A percentile compares a stretch with the other conserved stretches of the same genome.
These are phyloP conservation scores for Lentinula boryana DNA, from an alignment of 768 basidiomycete genomes.

Conservation along the genomic window DNA sequence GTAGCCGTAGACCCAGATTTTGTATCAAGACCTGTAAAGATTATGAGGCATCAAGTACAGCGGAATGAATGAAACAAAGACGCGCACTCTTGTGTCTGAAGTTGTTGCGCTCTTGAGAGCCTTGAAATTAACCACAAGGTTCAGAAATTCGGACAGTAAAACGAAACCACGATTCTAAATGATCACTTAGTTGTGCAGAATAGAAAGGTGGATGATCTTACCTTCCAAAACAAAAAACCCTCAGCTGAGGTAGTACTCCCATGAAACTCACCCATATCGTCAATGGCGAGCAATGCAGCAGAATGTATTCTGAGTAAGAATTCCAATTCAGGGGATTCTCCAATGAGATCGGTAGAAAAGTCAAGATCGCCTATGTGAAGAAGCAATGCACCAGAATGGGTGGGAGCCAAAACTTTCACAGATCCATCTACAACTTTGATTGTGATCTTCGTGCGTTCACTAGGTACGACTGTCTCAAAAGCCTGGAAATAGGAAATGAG, in stretches of 20 bases:
- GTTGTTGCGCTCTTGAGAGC: constrained; percentile 17
- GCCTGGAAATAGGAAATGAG: constrained; percentile 35
- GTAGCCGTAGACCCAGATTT: constrained; percentile 46
- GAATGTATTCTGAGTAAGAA: constrained; percentile 44
- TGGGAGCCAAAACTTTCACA: constrained; percentile 51
- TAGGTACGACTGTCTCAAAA: constrained; percentile 91
- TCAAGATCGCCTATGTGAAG: constrained; percentile 59
- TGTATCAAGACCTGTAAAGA: constrained; percentile 47
- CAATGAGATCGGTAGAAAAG: constrained; percentile 70
- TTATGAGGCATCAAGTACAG: neutral
- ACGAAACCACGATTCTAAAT: constrained; percentile 62
- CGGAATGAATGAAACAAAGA: neutral
- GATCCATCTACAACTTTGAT: constrained; percentile 64
- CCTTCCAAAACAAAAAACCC: constrained; percentile 64
- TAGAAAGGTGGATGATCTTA: constrained; percentile 22
- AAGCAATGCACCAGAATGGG: constrained; percentile 59
- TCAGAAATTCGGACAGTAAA: constrained; percentile 51
- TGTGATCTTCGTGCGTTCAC: constrained; percentile 72
- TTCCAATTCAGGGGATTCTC: constrained; percentile 51
- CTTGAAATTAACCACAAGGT: constrained; percentile 39
- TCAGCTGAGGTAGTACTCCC: constrained; percentile 12
- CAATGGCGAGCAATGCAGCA: constrained; percentile 47
- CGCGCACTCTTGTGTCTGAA: constrained; percentile 22
- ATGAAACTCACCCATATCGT: constrained; percentile 37
- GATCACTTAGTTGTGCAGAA: neutral